phyloP scores from a whole-genome alignment of 2,329 filamentous ascomycete species.

The Aspergillus hiratsukae region DNA sequence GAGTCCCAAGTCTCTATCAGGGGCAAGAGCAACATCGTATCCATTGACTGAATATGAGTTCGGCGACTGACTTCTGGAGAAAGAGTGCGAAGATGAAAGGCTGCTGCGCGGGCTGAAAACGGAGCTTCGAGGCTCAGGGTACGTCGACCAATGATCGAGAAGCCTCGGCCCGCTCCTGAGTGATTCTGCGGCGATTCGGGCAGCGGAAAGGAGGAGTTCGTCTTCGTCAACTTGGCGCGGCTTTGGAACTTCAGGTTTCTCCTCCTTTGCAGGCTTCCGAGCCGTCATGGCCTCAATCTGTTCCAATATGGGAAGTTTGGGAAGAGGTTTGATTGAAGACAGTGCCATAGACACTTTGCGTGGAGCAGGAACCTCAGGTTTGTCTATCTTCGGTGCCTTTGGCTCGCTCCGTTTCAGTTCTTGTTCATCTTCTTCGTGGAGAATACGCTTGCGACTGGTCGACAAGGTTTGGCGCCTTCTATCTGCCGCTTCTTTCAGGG shows the following conservation, averaged over 20 bases:
- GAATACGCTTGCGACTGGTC: conserved; percentile 25
- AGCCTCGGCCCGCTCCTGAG: conserved; percentile 33
- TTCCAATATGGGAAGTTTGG: conserved; percentile 34
- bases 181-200: conserved; percentile 39
- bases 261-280: conserved; percentile 18
- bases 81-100: conserved; percentile 19
- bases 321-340: conserved; percentile 27
- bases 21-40: conserved; percentile 39
- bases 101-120: conserved; percentile 27
- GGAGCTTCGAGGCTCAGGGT: conserved; percentile 21
- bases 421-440: conserved; percentile 18
- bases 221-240: conserved; percentile 36
- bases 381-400: conserved; percentile 24
- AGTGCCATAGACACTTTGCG: conserved; percentile 25
- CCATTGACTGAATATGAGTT: conserved; percentile 31
- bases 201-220: conserved; percentile 38
- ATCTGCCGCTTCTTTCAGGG: conserved; percentile 19
- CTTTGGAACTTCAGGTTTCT: conserved; percentile 17
- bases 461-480: conserved; percentile 19
- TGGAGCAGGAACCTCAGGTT: conserved; percentile 12
- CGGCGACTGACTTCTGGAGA: conserved; percentile 27
- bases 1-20: conserved; percentile 33
- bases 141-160: conserved; percentile 20
- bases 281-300: conserved; percentile 24
- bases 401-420: conserved; percentile 9